phyloP scores from a whole-genome alignment of 164 flowering plant genomes.

The Echeveria elegans region DNA sequence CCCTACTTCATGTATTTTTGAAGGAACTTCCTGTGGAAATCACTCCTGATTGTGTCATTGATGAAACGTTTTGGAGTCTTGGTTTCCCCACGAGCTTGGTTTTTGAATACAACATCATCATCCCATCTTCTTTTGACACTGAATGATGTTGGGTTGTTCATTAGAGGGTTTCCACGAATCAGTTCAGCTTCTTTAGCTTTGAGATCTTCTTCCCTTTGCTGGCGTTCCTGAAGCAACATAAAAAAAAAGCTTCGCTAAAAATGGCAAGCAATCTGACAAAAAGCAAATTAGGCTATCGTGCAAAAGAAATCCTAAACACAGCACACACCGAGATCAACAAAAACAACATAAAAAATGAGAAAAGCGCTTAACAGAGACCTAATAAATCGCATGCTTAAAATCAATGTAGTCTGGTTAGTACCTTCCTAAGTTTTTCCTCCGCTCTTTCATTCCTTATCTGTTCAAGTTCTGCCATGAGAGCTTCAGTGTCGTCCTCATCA shows the following conservation, averaged over 20 bases:
- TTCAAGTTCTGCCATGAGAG: conserved; percentile 87
- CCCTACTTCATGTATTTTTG: conserved; percentile 85
- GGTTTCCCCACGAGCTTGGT: conserved; percentile 90
- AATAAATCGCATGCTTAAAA: not conserved
- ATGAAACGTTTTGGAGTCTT: conserved; percentile 87
- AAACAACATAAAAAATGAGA: too few species aligned
- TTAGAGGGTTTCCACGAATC: conserved; percentile 77
- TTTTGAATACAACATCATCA: conserved; percentile 96
- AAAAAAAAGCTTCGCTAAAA: not conserved
- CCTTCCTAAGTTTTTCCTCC: conserved; percentile 77
- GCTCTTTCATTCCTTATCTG: conserved; percentile 83
- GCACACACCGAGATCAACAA: too few species aligned
- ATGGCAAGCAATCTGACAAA: not conserved
- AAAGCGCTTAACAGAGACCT: too few species aligned
- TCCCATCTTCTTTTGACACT: conserved; percentile 92
- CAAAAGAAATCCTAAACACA: not conserved
- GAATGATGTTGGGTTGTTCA: conserved; percentile 60
- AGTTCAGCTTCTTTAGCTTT: conserved; percentile 82
- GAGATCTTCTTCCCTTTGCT: conserved; percentile 69
- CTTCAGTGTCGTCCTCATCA: conserved; percentile 85
- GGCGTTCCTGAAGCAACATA: conserved; percentile 46
- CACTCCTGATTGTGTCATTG: conserved; percentile 89
- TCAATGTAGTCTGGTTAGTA: conserved; percentile 11
- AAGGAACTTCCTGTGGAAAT: conserved; percentile 86
- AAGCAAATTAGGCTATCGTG: not conserved